phyloP scores from a whole-genome alignment of 257 asterid genomes.

The Handroanthus guayacan region DNA sequence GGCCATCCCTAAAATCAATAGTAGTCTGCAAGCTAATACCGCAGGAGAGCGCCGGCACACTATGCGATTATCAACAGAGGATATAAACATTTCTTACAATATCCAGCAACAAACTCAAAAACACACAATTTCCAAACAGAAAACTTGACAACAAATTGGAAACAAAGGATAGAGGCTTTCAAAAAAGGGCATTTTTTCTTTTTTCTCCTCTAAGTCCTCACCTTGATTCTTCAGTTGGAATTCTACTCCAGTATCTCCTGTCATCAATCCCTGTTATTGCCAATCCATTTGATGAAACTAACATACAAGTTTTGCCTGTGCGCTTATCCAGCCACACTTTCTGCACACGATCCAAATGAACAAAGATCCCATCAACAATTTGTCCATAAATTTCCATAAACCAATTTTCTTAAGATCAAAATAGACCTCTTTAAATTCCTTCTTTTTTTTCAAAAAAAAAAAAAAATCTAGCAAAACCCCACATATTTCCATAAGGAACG shows the following conservation, averaged over 20 bases:
- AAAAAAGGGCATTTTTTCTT: neutral
- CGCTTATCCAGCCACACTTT: conserved; percentile 85
- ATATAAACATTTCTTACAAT: neutral
- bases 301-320: conserved; percentile 72
- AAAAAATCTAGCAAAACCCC: neutral
- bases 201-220: conserved; percentile 40
- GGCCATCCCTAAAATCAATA: neutral
- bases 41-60: neutral
- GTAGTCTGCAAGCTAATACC: neutral
- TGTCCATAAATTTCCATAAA: neutral
- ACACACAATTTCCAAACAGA: neutral
- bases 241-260: conserved; percentile 89
- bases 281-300: conserved; percentile 73
- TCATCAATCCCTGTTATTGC: conserved; percentile 89
- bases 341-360: conserved; percentile 56
- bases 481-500: neutral
- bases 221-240: conserved; percentile 91
- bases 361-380: neutral
- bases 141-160: neutral
- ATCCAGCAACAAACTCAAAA: neutral
- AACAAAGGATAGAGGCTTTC: no score
- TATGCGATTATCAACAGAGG: neutral
- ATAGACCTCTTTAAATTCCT: neutral
- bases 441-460: neutral
- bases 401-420: neutral